These are phyloP conservation scores for Salix caprea DNA, from an alignment of 345 rosid genomes.

Conservation along the genomic window DNA sequence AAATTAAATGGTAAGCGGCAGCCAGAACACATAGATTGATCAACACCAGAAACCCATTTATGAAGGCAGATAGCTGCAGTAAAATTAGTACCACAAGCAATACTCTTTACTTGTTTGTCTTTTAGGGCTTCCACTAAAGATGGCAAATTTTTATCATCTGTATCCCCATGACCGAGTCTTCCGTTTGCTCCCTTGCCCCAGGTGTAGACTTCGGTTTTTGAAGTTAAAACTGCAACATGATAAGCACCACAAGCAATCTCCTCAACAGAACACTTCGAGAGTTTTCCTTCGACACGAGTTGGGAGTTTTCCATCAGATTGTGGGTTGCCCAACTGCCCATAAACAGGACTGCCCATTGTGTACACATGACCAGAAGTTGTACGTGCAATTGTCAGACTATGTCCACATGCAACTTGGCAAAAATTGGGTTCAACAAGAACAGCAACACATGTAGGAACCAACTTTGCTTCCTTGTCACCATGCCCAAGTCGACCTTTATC, in stretches of 20 bases:
- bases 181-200: slow-evolving; percentile 99
- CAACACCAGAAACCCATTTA: slow-evolving; percentile 91
- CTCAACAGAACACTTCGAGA: slow-evolving; percentile 79
- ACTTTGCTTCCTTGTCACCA: slow-evolving; percentile 87
- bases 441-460: slow-evolving; percentile 94
- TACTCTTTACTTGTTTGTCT: slow-evolving; percentile 95
- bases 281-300: slow-evolving; percentile 77
- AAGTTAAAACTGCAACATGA: slow-evolving; percentile 91
- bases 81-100: slow-evolving; percentile 87
- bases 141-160: slow-evolving; percentile 78
- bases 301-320: slow-evolving; percentile 89
- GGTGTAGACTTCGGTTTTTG: slow-evolving; percentile 87
- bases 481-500: slow-evolving; percentile 98
- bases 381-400: slow-evolving; percentile 86
- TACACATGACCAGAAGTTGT: slow-evolving; percentile 85
- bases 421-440: slow-evolving; percentile 92
- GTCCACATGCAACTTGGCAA: slow-evolving; percentile 93
- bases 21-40: slow-evolving; percentile 98
- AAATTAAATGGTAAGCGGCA: slow-evolving; percentile 90
- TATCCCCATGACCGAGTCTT: slow-evolving; percentile 90
- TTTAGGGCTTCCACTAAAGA: slow-evolving; percentile 74
- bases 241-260: slow-evolving; percentile 96
- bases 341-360: slow-evolving; percentile 94
- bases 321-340: slow-evolving; percentile 93
- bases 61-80: slow-evolving; percentile 97